These are phyloP conservation scores for Aspergillus unguis DNA, from an alignment of 2,329 filamentous ascomycete genomes.

Conservation along the genomic window DNA sequence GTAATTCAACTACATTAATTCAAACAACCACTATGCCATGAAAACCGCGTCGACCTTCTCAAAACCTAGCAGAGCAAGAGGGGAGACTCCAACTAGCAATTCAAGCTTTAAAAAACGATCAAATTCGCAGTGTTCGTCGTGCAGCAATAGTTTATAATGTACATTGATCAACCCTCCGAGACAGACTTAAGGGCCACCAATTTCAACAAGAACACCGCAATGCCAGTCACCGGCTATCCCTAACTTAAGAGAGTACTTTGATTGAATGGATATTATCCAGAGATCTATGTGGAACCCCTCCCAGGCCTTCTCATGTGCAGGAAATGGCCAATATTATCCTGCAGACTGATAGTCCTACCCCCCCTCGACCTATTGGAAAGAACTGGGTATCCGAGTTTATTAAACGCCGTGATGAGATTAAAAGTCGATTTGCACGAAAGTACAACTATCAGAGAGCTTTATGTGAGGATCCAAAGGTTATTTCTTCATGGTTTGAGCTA, in stretches of 20 bases:
- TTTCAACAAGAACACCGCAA: background rate
- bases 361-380: too few species aligned
- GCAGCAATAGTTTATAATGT: background rate
- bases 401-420: background rate
- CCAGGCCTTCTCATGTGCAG: background rate
- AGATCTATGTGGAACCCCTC: background rate
- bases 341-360: background rate
- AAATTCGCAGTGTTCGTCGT: background rate
- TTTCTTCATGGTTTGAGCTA: too few species aligned
- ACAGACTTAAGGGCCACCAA: background rate
- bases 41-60: background rate
- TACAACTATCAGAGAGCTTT: background rate
- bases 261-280: slow-evolving; percentile 4
- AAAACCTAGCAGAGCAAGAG: background rate
- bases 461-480: too few species aligned
- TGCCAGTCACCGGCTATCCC: background rate
- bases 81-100: background rate
- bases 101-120: background rate
- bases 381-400: too few species aligned
- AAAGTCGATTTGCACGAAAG: slow-evolving; percentile 2
- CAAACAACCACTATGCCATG: slow-evolving; percentile 5
- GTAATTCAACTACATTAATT: background rate
- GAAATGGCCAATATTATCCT: background rate
- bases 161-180: background rate
- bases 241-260: slow-evolving; percentile 5